Evolutionary conservation across 495 filamentous ascomycete species (phyloP).

Genomic region (Bombardia bombarda): DNA sequence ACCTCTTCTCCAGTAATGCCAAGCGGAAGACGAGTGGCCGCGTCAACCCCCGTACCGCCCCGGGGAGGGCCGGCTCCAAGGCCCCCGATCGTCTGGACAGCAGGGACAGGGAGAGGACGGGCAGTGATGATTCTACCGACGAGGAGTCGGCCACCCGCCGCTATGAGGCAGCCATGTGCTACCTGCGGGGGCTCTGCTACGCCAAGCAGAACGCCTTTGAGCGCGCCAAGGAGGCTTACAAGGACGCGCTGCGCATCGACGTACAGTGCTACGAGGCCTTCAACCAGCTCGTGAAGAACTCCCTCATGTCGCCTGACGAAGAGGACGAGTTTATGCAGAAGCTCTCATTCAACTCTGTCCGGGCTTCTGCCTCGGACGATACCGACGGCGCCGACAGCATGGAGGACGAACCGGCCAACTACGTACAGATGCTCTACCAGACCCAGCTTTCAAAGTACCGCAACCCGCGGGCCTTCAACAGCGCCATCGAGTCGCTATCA

Average conservation of each 20-base stretch:
- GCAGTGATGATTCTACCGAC: slow-evolving; percentile 48
- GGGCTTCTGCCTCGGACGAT: slow-evolving; percentile 30
- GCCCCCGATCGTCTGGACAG: slow-evolving; percentile 27
- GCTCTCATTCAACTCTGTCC: slow-evolving; percentile 80
- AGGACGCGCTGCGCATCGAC: slow-evolving; percentile 91
- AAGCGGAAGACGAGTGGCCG: slow-evolving; percentile 47
- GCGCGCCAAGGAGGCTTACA: slow-evolving; percentile 95
- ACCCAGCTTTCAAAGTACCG: slow-evolving; percentile 95
- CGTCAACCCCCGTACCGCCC: slow-evolving; percentile 36
- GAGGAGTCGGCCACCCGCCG: slow-evolving; percentile 69
- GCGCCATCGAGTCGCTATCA: slow-evolving; percentile 82
- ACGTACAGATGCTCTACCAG: slow-evolving; percentile 94
- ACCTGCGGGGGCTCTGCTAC: slow-evolving; percentile 84
- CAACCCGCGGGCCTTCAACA: slow-evolving; percentile 71
- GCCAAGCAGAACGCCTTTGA: slow-evolving; percentile 98
- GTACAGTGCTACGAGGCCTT: slow-evolving; percentile 98
- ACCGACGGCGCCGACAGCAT: slow-evolving; percentile 46
- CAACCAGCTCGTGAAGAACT: slow-evolving; percentile 95
- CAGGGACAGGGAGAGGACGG: slow-evolving; percentile 47
- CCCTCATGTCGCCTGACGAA: slow-evolving; percentile 93
- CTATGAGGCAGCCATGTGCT: slow-evolving; percentile 96
- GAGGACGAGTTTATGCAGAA: slow-evolving; percentile 90
- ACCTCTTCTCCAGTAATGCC: slow-evolving; percentile 55
- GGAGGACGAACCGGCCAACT: slow-evolving; percentile 77
- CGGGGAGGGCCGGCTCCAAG: slow-evolving; percentile 29